Percentiles rank a stretch among this genome's conserved stretches.
phyloP scores from a whole-genome alignment of 805 yeast genomes.

The Kurtzmaniella cleridarum region DNA sequence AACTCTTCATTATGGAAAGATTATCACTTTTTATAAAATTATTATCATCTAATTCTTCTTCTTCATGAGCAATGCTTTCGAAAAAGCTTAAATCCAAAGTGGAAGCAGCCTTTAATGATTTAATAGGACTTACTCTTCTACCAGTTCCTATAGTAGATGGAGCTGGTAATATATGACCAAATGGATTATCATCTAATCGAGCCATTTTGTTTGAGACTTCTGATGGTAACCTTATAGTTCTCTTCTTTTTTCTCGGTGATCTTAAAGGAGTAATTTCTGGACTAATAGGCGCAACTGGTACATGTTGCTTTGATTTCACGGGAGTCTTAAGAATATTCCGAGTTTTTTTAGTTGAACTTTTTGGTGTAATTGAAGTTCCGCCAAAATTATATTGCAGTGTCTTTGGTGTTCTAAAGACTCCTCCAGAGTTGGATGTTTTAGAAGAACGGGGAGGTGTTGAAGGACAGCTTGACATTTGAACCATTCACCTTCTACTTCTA shows the following conservation, averaged over 20 bases:
- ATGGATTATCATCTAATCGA: constrained; percentile 6
- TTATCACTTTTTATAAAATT: too few species aligned
- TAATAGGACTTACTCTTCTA: constrained; percentile 14
- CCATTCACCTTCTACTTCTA: background rate
- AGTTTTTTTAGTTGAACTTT: background rate
- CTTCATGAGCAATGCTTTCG: constrained; percentile 4
- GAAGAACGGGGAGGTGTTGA: constrained; percentile 1
- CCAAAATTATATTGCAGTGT: background rate
- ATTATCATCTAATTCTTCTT: constrained; percentile 1
- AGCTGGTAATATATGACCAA: constrained; percentile 28
- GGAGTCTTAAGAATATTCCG: background rate
- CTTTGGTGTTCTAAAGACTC: constrained; percentile 3
- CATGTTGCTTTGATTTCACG: background rate
- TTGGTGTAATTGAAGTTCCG: too few species aligned
- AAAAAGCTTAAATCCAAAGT: constrained; percentile 6
- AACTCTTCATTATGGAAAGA: too few species aligned
- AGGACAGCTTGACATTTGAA: constrained; percentile 1
- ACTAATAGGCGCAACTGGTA: background rate
- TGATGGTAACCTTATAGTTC: background rate
- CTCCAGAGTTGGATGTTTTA: background rate
- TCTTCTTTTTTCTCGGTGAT: constrained; percentile 2
- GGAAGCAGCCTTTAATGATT: constrained; percentile 6
- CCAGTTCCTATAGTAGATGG: constrained; percentile 37
- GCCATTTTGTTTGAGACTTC: background rate
- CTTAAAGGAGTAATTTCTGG: constrained; percentile 3